Evolutionary conservation across 2,329 filamentous ascomycete species (phyloP), one percentile per base, ranked within the genome.

Genomic region (Penicillium sp.): DNA sequence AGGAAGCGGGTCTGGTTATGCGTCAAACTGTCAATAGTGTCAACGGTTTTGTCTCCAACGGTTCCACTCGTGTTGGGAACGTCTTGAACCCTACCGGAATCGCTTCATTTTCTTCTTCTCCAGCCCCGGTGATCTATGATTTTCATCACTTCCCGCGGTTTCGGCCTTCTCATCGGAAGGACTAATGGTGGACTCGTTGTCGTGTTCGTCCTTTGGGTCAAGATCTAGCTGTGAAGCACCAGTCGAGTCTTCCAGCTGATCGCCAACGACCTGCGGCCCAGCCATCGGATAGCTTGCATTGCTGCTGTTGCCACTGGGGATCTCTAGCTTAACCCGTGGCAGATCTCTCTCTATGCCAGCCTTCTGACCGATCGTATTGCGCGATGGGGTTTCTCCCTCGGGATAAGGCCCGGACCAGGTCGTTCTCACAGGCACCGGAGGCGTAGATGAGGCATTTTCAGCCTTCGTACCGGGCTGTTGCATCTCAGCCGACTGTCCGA

Each of bases 1-100:
- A 97, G 73, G 58, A 94, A 97, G 10, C 91, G 83, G n/a, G 91
- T 96, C 74, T 97, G 91, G 57, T 93, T 91, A 65, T 96, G 90
- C 1, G 90, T 95, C 50, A 97, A 81, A 52, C 90, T 94, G 57
- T 26, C 8, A 19, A 19, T 30, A 16, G 6, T n/a, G 38, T 45
- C 30, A 33, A 16, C 21, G 21, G 11, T 33, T 23, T 20, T 28
- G 23, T 18, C 18, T 11, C 4, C 25, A 23, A 14, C 15, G 13
- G 17, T 15, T 5, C 16, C 18, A 7, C 13, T 10, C 14, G 4
- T 8, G n/a, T n/a, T n/a, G n/a, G n/a, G n/a, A n/a, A n/a, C n/a
- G n/a, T n/a, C n/a, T 14, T 17, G 11, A 14, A 5, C 10, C 59
- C 44, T 57, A 69, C 67, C 67, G 62, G 29, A 70, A 70, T 32